Evolutionary conservation across 139 green algal species (phyloP), one percentile per base, ranked within the genome.

Genomic region (Monoraphidium neglectum): DNA sequence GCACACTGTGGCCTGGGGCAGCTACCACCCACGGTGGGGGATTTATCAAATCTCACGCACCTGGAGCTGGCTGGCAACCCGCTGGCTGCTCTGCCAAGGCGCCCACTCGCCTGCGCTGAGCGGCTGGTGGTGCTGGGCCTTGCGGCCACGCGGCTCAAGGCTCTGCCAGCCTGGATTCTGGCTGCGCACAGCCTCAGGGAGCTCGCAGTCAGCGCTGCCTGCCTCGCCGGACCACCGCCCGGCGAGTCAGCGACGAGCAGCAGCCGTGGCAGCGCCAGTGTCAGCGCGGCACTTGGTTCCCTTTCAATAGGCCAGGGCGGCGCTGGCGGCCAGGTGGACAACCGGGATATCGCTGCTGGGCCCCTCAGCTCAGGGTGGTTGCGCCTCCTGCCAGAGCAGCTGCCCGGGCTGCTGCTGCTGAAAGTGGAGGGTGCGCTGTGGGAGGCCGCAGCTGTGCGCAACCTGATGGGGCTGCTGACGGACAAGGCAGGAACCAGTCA

Each of bases 21-120:
- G 49, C 62, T 79, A 13, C 73, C 73, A 3, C 35, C 63, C 46
- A 47, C 72, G 35, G n/a, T 72, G 23, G 46, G 62, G 1, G 8
- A 35, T 15, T 53, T 71, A 21, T 35, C 13, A 6, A 33, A 15
- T 2, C 63, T 79, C 1, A 79, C 73, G 30, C 53, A 49, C 33
- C 26, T 79, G 12, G 73, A 73, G 62, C 49, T 79, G 64, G 40
- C 63, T 3, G 73, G 73, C 49, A 79, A 79, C 61, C 57, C 47
- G 2, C 66, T 79, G 49, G 24, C 70, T 47, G 68, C 56, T 15
- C 49, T 59, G 32, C 61, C 61, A 40, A 16, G 13, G 12, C 33
- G 37, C 68, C n/a, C 67, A 61, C 47, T 30, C 23, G 28, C 70
- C 67, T 66, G 26, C 15, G 24, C 51, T 56, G 32, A 26, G 70